Evolutionary conservation across 2,329 filamentous ascomycete species (phyloP).

Genomic region (Trichoderma arundinaceum): DNA sequence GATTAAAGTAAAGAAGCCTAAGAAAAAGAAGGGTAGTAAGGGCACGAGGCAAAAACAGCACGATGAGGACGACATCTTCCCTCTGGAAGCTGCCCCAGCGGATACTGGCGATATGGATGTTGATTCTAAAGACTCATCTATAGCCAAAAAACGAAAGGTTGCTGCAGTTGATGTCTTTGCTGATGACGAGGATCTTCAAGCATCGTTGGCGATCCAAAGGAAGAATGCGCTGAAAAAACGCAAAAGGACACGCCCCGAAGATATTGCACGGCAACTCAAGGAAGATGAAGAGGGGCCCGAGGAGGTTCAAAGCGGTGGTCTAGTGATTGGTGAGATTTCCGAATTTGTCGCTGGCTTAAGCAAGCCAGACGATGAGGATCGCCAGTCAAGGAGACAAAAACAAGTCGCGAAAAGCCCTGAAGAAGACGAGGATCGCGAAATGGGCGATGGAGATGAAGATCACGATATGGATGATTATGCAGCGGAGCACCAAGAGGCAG

Average conservation of each 20-base stretch:
- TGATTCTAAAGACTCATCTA: conserved; percentile 60
- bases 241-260: conserved; percentile 84
- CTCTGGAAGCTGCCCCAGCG: conserved; percentile 45
- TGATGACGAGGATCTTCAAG: conserved; percentile 92
- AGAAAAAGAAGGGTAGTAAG: conserved; percentile 92
- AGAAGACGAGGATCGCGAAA: conserved; percentile 51
- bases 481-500: conserved; percentile 38
- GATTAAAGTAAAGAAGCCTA: conserved; percentile 92
- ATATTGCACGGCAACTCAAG: conserved; percentile 80
- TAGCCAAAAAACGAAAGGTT: conserved; percentile 66
- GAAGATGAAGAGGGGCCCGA: conserved; percentile 58
- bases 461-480: conserved; percentile 48
- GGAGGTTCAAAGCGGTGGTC: conserved; percentile 56
- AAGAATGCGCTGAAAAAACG: conserved; percentile 87
- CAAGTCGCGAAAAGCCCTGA: conserved; percentile 44
- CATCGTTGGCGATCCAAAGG: conserved; percentile 81
- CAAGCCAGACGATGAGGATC: conserved; percentile 64
- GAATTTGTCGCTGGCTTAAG: conserved; percentile 90
- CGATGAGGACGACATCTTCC: conserved; percentile 67
- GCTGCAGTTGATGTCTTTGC: conserved; percentile 73
- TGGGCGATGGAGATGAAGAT: conserved; percentile 46
- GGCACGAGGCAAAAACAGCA: conserved; percentile 70
- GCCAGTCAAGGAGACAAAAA: conserved; percentile 55
- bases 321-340: conserved; percentile 94
- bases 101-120: conserved; percentile 73